phyloP scores from a whole-genome alignment of 306 rosid genomes.

The Abrus pulchellus region DNA sequence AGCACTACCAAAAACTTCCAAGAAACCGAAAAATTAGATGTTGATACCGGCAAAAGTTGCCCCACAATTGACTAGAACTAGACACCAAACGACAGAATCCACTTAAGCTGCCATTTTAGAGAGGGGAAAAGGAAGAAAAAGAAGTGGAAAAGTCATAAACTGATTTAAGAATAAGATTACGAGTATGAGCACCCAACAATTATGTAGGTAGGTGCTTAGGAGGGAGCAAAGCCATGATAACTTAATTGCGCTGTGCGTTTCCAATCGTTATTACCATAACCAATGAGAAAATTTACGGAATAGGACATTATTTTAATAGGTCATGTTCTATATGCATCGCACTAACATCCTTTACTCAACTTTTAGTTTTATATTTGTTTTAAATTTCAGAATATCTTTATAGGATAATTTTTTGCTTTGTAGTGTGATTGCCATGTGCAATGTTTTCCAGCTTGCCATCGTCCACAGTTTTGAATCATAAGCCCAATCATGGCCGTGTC shows the following conservation, averaged over 20 bases:
- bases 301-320: not conserved
- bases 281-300: constrained; percentile 28
- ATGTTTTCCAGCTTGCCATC: constrained; percentile 24
- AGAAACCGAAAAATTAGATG: constrained; percentile 35
- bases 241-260: constrained; percentile 33
- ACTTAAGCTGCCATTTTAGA: constrained; percentile 44
- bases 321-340: not conserved
- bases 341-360: not conserved
- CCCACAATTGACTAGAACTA: constrained; percentile 50
- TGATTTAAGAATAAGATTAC: constrained; percentile 19
- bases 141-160: constrained; percentile 19
- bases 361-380: not conserved
- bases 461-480: constrained; percentile 7
- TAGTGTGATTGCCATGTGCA: constrained; percentile 39
- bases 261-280: constrained; percentile 19
- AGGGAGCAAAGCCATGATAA: not conserved
- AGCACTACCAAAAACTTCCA: constrained; percentile 12
- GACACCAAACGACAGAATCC: constrained; percentile 40
- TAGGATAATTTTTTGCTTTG: constrained; percentile 1
- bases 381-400: not conserved
- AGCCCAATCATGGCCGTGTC: constrained; percentile 14
- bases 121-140: constrained; percentile 9
- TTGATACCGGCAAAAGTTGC: constrained; percentile 14
- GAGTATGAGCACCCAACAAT: constrained; percentile 47
- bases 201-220: constrained; percentile 9